A percentile compares a stretch with the other conserved stretches of the same genome.
These are phyloP conservation scores for Clarkia xantiana DNA, from an alignment of 345 rosid species.

Conservation along the genomic window DNA sequence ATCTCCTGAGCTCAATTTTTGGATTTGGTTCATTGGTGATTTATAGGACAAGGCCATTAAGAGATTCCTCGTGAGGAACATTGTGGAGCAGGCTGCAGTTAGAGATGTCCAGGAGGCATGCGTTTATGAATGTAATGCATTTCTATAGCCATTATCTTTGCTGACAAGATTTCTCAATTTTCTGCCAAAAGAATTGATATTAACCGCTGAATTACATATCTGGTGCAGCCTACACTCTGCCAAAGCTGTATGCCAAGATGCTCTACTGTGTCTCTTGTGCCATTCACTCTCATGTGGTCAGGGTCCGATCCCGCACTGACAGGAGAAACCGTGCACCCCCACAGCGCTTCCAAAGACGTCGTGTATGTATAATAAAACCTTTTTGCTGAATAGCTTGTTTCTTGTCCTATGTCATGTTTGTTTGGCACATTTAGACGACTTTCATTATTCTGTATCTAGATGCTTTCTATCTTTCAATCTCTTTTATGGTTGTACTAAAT, in stretches of 20 bases:
- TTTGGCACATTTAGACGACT: too few species aligned
- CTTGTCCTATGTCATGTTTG: too few species aligned
- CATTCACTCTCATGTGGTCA: constrained; percentile 91
- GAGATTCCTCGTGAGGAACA: constrained; percentile 85
- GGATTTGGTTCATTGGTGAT: neutral
- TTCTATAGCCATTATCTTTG: neutral
- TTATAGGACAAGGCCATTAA: constrained; percentile 68
- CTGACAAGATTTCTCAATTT: neutral
- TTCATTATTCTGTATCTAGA: too few species aligned
- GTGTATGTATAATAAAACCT: constrained; percentile 22
- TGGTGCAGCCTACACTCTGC: constrained; percentile 48
- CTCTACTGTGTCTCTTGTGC: constrained; percentile 96
- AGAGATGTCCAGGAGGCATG: constrained; percentile 89
- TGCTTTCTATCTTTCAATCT: too few species aligned
- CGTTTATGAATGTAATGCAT: constrained; percentile 45
- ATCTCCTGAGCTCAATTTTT: too few species aligned
- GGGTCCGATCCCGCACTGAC: constrained; percentile 63
- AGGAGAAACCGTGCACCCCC: constrained; percentile 80
- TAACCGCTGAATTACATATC: neutral
- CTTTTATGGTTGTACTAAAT: too few species aligned
- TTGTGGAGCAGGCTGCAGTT: constrained; percentile 85
- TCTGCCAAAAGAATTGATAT: neutral
- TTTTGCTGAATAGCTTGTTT: neutral
- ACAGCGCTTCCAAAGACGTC: constrained; percentile 64
- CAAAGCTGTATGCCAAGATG: constrained; percentile 72